phyloP scores from a whole-genome alignment of 805 yeast genomes.

The Lachancea nothofagi region DNA sequence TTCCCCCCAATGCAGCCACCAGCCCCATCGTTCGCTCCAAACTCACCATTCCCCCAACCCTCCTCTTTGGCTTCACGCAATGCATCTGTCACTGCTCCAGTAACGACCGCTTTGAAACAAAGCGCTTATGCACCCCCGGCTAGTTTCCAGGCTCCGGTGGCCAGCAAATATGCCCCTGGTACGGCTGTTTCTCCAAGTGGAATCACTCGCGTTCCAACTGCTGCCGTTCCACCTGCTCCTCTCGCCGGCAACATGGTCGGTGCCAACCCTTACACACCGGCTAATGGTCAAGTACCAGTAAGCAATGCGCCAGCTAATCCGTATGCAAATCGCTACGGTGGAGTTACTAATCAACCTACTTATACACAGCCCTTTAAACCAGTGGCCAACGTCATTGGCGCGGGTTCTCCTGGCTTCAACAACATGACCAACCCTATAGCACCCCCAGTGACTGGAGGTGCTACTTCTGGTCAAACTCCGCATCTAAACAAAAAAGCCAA shows the following conservation, averaged over 20 bases:
- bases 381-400: slow-evolving; percentile 15
- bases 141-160: slow-evolving; percentile 13
- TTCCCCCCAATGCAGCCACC: slow-evolving; percentile 9
- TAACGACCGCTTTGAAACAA: slow-evolving; percentile 10
- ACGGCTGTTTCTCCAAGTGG: slow-evolving; percentile 10
- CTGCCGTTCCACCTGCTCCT: slow-evolving; percentile 16
- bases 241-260: slow-evolving; percentile 16
- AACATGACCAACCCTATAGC: slow-evolving; percentile 17
- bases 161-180: slow-evolving; percentile 11
- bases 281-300: slow-evolving; percentile 12
- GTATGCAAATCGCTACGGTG: slow-evolving; percentile 18
- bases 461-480: slow-evolving; percentile 33
- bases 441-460: slow-evolving; percentile 32
- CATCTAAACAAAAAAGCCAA: slow-evolving; percentile 33
- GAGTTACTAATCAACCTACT: not conserved
- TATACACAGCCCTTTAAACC: slow-evolving; percentile 26
- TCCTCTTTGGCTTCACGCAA: slow-evolving; percentile 5
- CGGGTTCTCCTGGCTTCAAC: slow-evolving; percentile 20
- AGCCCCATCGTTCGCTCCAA: slow-evolving; percentile 3
- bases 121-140: slow-evolving; percentile 20
- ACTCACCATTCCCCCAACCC: slow-evolving; percentile 3
- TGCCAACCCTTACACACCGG: slow-evolving; percentile 25
- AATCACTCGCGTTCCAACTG: slow-evolving; percentile 9
- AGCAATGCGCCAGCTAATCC: slow-evolving; percentile 26
- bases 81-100: slow-evolving; percentile 9